A percentile compares a stretch with the other conserved stretches of the same genome.
These are phyloP conservation scores for Rubroboletus pulcherrimus DNA, from an alignment of 768 basidiomycete species.

Conservation along the genomic window DNA sequence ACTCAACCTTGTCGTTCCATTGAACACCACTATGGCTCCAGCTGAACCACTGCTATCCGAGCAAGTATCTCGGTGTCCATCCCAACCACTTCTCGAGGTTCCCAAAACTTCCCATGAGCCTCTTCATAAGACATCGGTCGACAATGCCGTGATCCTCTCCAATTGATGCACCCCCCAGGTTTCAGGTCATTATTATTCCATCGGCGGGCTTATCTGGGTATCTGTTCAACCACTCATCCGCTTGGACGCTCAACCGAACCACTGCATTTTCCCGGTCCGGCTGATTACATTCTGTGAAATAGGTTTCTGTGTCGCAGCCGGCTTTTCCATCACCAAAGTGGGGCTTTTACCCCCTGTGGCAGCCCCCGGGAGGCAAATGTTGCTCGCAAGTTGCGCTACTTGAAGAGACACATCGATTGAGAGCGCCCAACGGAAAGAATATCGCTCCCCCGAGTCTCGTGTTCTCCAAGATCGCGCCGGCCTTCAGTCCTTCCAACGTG, in stretches of 20 bases:
- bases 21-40: too few relatives aligned
- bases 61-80: not conserved
- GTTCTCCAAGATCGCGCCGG: conserved; percentile 57
- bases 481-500: conserved; percentile 58
- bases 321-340: conserved; percentile 54
- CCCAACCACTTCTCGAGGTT: not conserved
- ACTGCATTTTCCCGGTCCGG: not conserved
- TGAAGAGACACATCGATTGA: not conserved
- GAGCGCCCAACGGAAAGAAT: conserved; percentile 33
- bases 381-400: not conserved
- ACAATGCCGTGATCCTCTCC: not conserved
- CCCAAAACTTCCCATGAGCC: not conserved
- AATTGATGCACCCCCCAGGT: not conserved
- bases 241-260: conserved; percentile 40
- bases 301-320: conserved; percentile 51
- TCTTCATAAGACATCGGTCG: not conserved
- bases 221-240: conserved; percentile 57
- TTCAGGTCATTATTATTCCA: conserved; percentile 11
- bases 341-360: conserved; percentile 57
- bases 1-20: too few relatives aligned
- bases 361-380: conserved; percentile 37
- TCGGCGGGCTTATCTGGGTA: conserved; percentile 57
- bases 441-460: conserved; percentile 58
- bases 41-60: not conserved
- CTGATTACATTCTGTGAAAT: not conserved